Conservation (phyloP, 345 rosid species). For the Hypericum perforatum region DNA sequence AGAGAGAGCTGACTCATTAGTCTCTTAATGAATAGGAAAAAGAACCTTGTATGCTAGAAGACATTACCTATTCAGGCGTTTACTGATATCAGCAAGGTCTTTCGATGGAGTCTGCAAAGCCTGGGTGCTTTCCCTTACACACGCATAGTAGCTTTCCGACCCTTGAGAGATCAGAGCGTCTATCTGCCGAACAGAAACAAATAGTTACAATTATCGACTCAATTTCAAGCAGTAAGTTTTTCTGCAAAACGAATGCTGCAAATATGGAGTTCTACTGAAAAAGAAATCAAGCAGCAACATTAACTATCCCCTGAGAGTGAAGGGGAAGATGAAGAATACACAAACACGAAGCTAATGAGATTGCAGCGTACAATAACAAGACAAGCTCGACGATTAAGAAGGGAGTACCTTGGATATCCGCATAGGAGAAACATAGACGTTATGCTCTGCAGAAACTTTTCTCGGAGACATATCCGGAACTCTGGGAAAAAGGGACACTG, state of each 20-base stretch:
- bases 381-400: neutral
- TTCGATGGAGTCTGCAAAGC: constrained; percentile 98
- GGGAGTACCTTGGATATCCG: constrained; percentile 80
- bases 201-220: neutral
- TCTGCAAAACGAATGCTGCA: too few species aligned
- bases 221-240: neutral
- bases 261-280: too few species aligned
- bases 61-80: constrained; percentile 64
- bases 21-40: too few species aligned
- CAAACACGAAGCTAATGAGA: too few species aligned
- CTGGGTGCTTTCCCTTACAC: constrained; percentile 97
- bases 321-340: too few species aligned
- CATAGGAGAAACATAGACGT: constrained; percentile 90
- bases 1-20: neutral
- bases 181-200: constrained; percentile 39
- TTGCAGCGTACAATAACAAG: too few species aligned
- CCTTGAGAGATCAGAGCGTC: constrained; percentile 85
- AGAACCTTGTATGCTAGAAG: too few species aligned
- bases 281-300: too few species aligned
- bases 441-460: constrained; percentile 81
- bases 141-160: constrained; percentile 85
- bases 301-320: too few species aligned
- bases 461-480: constrained; percentile 97
- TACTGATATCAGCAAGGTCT: constrained; percentile 78
- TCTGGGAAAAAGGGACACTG: constrained; percentile 68